Base-by-base conservation (phyloP, 1,284 basidiomycete species). In the Ustilago loliicola region DNA sequence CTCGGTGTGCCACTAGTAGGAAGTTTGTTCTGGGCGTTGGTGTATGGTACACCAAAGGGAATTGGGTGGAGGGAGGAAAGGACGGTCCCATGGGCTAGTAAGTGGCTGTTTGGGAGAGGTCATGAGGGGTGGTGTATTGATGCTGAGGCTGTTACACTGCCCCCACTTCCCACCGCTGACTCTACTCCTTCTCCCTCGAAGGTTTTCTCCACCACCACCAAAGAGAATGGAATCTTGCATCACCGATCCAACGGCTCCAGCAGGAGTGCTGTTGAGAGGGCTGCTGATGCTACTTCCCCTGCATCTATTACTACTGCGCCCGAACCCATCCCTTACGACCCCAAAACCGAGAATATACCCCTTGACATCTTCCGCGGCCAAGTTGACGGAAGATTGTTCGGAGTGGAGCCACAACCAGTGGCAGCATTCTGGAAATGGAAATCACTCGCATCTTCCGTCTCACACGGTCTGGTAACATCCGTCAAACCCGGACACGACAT, bases 401-500 rank as follows among this genome's bases (percentile, higher is more conserved):
- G 29, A 8, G 60, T 74, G 3, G 15, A 38, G 0, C 72, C 72
- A 0, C 19, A 29, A 9, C 30, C 53, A 17, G 40, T 70, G 10
- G 38, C 63, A 1, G 72, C 72, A 17, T 74, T 74, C 30, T 74
- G 66, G 66, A 55, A 61, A 45, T 74, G 72, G 72, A 74, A 74
- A 40, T 58, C 62, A 3, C 51, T 66, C 36, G 54, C 72, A 3
- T 61, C 72, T 0, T 57, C 61, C 17, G 62, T 74, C 0, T 50
- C 58, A 1, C 51, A 36, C 29, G 62, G 62, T 8, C 52, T 57
- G 10, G 63, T 66, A 17, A 66, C 58, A 30, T 64, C 72, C 0
- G 72, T 74, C n/a, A 74, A 74, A 34, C 66, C 72, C 0, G 72
- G 66, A 15, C 54, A 65, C 47, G 66, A 74, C 21, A 2, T 65